Conservation (phyloP, 257 asterid species). For the Fraxinus americana region DNA sequence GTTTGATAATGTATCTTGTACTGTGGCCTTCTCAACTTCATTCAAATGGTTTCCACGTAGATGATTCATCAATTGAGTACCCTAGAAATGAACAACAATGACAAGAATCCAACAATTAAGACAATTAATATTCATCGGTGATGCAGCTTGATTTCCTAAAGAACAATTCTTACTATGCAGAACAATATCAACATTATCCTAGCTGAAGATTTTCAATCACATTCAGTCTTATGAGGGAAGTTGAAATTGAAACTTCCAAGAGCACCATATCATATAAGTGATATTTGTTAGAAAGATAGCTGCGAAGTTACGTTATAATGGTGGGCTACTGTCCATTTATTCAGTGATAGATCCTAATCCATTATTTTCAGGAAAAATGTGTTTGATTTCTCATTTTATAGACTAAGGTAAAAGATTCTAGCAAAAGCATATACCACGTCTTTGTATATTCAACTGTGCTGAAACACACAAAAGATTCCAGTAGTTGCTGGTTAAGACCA, state of each 20-base stretch:
- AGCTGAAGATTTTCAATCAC: no score
- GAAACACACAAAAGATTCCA: background rate
- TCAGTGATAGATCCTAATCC: background rate
- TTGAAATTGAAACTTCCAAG: background rate
- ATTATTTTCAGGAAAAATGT: background rate
- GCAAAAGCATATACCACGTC: background rate
- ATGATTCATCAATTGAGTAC: conserved; percentile 28
- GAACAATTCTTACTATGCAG: background rate
- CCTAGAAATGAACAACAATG: conserved; percentile 41
- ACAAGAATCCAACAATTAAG: background rate
- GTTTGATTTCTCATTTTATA: background rate
- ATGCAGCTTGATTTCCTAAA: background rate
- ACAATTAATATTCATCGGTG: background rate
- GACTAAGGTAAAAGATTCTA: background rate
- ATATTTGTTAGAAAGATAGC: background rate
- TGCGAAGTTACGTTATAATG: no score
- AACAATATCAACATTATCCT: background rate
- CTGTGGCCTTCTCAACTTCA: conserved; percentile 29
- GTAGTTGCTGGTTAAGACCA: background rate
- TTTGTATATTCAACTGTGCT: background rate
- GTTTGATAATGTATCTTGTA: conserved; percentile 38
- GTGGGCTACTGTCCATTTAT: background rate
- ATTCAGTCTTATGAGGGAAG: background rate
- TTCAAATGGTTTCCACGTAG: conserved; percentile 25
- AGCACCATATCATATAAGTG: background rate